Base-by-base conservation (phyloP, 164 flowering plant genomes). In the Annona cherimola region DNA sequence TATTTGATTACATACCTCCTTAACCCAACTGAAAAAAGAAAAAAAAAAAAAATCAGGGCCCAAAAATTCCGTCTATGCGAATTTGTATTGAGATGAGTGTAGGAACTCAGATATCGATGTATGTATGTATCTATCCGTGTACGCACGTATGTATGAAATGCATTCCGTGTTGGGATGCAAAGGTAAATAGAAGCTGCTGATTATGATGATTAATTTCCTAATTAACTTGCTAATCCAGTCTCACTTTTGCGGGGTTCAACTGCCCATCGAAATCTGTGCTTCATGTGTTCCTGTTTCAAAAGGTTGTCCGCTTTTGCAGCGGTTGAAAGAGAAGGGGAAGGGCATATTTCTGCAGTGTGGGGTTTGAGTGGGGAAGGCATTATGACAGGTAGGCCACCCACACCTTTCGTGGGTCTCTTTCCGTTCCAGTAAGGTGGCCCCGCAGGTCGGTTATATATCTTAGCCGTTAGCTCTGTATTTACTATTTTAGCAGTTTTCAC, bases 51-150 rank as follows among this genome's bases (percentile, higher is more conserved):
- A 42, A 20, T 43, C 61, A 35, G 57, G 5, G 46, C 42, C 41
- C 71, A 61, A 62, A 26, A 75, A 61, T 63, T 63, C 57, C 80
- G 82, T 78, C 72, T 40, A 78, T 76, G 79, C 70, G 63, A 68
- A 68, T 62, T 19, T 76, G 77, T 78, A 74, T 67, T 77, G 77
- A 5, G 77, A 5, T 79, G 74, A 79, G 60, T 67, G 80, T 50
- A 50, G 57, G 57, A 11, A 50, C 14, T 11, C 73, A 78, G 57
- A 70, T 77, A 72, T 71, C 76, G 39, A 70, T 40, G 39, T 40
- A 19, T 74, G 75, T 43, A 67, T 54, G 55, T 66, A n/a, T 79
- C 73, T 80, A 68, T 71, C 80, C 77, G 79, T 68, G 72, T 76
- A 70, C 68, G 78, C 42, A 54, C 39, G 67, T 40, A 55, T 72